Percentiles rank a stretch among this genome's conserved stretches.
Conservation (phyloP, 768 basidiomycete species). For the Cubamyces sp. region DNA sequence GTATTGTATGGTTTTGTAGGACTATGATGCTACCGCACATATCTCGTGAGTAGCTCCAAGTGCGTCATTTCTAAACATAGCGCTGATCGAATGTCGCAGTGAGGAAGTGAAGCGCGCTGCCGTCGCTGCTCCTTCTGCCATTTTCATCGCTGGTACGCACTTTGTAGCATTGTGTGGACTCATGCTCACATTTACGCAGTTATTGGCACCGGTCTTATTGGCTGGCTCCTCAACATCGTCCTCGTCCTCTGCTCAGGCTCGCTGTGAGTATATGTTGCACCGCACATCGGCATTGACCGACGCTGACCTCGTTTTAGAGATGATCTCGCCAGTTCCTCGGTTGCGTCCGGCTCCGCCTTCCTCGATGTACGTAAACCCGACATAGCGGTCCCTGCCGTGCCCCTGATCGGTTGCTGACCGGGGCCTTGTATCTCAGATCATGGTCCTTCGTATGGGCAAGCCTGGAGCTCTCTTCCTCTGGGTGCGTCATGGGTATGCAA, state of each 20-base stretch:
- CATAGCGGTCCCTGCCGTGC: background rate
- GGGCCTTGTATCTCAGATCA: slow-evolving; percentile 47
- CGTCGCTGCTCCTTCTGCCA: slow-evolving; percentile 68
- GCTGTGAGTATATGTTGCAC: slow-evolving; percentile 49
- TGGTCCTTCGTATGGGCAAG: slow-evolving; percentile 75
- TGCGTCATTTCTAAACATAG: background rate
- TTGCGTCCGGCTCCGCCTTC: slow-evolving; percentile 72
- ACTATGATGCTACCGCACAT: slow-evolving; percentile 82
- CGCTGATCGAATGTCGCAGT: slow-evolving; percentile 38
- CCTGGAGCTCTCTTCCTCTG: slow-evolving; percentile 78
- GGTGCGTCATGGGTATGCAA: slow-evolving; percentile 44
- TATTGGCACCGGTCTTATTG: slow-evolving; percentile 74
- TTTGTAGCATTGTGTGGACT: too few relatives aligned
- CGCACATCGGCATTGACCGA: background rate
- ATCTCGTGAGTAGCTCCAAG: slow-evolving; percentile 60
- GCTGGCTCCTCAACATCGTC: slow-evolving; percentile 88
- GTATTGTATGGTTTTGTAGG: slow-evolving; percentile 42
- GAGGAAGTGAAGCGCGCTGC: slow-evolving; percentile 83
- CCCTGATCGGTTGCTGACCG: background rate
- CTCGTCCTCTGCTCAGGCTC: slow-evolving; percentile 83
- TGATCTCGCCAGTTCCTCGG: slow-evolving; percentile 69
- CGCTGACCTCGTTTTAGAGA: slow-evolving; percentile 42
- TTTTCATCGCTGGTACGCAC: slow-evolving; percentile 55
- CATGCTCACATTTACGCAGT: slow-evolving; percentile 41
- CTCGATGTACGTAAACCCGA: slow-evolving; percentile 49